Evolutionary conservation across 2,329 filamentous ascomycete genomes (phyloP), one percentile per base, ranked within the genome.

Genomic region (Xylariaceae sp.): DNA sequence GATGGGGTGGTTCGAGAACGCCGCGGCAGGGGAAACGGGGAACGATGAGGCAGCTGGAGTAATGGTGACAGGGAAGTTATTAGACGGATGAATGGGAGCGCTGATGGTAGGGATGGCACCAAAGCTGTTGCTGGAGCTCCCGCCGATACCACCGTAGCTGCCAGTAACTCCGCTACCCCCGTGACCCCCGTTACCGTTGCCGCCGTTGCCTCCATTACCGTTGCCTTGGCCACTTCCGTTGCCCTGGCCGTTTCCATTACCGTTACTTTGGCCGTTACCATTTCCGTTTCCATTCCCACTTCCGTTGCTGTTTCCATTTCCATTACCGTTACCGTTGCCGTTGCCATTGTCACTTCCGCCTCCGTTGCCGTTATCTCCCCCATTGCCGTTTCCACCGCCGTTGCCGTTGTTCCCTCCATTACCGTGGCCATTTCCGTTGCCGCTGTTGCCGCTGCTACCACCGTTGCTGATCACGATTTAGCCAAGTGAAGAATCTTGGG

Each of bases 31-130:
- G 9, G 47, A 18, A 50, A 45, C 42, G n/a, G 42, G 37, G 42
- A 11, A 13, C 13, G 18, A 18, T 13, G 8, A 49, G 9, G 10
- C 34, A 58, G 42, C 34, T 57, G 49, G 15, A 35, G 34, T 49
- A 15, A 56, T 52, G 55, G 17, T 50, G 18, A 8, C 17, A 23
- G 15, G 60, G 47, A 58, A 63, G 59, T 63, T 67, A 51, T 55
- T 56, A 10, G 61, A 51, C 53, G 69, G 68, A 62, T 70, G 68
- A 6, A 10, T 67, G 55, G 72, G 57, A 62, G 72, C 70, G 67
- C 71, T 74, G 74, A 58, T 49, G 66, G 73, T 67, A 66, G 58
- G 58, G 55, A 56, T 60, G 35, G 42, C 52, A n/a, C 58, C 58
- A 58, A 58, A 30, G 23, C 23, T 30, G 23, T 30, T 30, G 23